These are phyloP conservation scores for Rhododendron ferrugineum DNA, from an alignment of 148 eudicot genomes.

Conservation along the genomic window DNA sequence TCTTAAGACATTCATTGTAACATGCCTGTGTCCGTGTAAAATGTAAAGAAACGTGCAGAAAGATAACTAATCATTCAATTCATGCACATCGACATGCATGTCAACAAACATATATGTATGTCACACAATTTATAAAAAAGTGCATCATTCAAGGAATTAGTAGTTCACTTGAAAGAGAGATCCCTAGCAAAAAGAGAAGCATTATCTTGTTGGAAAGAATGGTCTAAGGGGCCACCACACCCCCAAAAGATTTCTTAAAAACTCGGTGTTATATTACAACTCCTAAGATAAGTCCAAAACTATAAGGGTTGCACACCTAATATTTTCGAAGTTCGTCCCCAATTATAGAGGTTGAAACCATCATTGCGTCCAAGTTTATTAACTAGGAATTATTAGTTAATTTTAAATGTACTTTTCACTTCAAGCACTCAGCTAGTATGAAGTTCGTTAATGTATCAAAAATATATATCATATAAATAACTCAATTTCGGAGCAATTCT, in stretches of 20 bases:
- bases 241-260: background rate
- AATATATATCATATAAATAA: background rate
- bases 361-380: background rate
- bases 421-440: background rate
- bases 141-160: background rate
- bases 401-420: background rate
- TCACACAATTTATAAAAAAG: background rate
- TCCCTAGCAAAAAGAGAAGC: background rate
- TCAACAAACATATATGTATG: background rate
- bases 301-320: background rate
- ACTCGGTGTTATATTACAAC: background rate
- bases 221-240: background rate
- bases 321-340: background rate
- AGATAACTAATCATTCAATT: background rate
- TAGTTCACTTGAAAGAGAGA: background rate
- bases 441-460: background rate
- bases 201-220: background rate
- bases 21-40: background rate
- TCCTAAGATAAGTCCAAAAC: background rate
- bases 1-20: background rate
- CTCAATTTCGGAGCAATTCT: background rate
- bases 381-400: too few species aligned
- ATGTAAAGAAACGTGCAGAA: background rate
- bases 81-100: background rate
- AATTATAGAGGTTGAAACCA: background rate